Evolutionary conservation across 371 early-diverging fungal species (phyloP), one percentile per base, ranked within the genome.

Genomic region (Apophysomyces elegans): DNA sequence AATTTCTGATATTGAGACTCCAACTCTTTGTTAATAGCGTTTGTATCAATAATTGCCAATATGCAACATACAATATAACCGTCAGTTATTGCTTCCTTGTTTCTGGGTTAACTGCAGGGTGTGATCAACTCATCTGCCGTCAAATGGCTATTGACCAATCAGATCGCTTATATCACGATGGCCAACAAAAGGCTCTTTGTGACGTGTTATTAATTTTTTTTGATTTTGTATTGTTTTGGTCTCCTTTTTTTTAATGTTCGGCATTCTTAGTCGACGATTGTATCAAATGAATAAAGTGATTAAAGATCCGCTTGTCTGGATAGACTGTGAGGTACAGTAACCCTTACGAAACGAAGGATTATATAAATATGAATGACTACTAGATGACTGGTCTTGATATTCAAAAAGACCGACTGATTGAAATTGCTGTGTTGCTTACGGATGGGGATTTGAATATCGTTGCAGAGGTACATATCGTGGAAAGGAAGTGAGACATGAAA

Each of bases 391-490:
- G 93, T 50, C 86, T 94, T 39, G 85, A 88, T 68, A 67, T 90
- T 4, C 62, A 61, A 16, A 86, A 83, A 47, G 90, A 88, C 65
- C 84, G 85, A 54, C 82, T 96, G 70, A 90, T 97, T 59, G 97
- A 96, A 75, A 91, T 96, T 58, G 95, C 96, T 0, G 89, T 88
- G 44, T 81, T 96, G 56, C 82, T 96, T 63, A 96, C 97, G 3
- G 94, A 96, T 69, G 91, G 88, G 26, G 82, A 92, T 36, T 80
- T 95, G 14, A 94, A 93, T 62, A 73, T 92, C 59, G 83, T 92
- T 18, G 94, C 87, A n/a, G 87, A 90, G 83, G 93, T 86, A 84
- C 59, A 37, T 14, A 37, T 41, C 38, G 59, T 26, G 32, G 2
- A 44, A 14, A 58, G 37, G 9, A 13, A 14, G 16, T 16, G 14